A percentile compares a stretch with the other conserved stretches of the same genome.
Evolutionary conservation across 441 rosid species (phyloP).

Genomic region (Jatropha podagrica): DNA sequence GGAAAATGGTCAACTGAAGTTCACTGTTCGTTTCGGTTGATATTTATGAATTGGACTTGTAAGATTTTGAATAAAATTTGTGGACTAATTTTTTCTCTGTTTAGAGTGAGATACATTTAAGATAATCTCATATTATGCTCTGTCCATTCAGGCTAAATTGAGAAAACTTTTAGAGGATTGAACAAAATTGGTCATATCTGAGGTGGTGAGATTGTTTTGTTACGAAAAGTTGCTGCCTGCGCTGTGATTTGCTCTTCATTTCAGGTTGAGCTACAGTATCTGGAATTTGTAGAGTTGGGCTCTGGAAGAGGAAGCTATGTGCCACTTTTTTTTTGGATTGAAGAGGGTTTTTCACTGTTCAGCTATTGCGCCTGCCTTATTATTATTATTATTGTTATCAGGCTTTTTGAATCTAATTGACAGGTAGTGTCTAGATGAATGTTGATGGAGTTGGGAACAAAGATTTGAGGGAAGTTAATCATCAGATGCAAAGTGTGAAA

Average conservation of each 20-base stretch:
- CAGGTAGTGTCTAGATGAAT: constrained; percentile 36
- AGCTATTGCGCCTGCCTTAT: constrained; percentile 25
- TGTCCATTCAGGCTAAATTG: constrained; percentile 24
- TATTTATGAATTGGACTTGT: neutral
- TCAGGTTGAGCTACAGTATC: constrained; percentile 30
- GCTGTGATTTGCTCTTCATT: constrained; percentile 13
- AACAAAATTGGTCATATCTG: neutral
- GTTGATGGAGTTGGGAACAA: constrained; percentile 27
- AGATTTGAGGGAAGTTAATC: constrained; percentile 22
- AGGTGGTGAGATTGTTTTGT: constrained; percentile 18
- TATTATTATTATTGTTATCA: constrained; percentile 18
- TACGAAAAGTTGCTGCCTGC: constrained; percentile 14
- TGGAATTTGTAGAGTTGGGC: constrained; percentile 30
- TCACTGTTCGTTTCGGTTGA: neutral
- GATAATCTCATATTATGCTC: constrained; percentile 8
- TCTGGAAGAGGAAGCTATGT: constrained; percentile 10
- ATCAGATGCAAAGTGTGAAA: constrained; percentile 39
- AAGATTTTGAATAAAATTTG: constrained; percentile 3
- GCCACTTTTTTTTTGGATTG: constrained; percentile 6
- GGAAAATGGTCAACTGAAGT: neutral
- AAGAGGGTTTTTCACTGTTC: constrained; percentile 24
- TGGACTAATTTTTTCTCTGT: constrained; percentile 1
- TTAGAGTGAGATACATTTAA: constrained; percentile 9
- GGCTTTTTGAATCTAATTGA: constrained; percentile 39
- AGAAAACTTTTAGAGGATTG: constrained; percentile 15